Evolutionary conservation across 495 filamentous ascomycete genomes (phyloP), one percentile per base, ranked within the genome.

Genomic region (Cryomyces minteri): DNA sequence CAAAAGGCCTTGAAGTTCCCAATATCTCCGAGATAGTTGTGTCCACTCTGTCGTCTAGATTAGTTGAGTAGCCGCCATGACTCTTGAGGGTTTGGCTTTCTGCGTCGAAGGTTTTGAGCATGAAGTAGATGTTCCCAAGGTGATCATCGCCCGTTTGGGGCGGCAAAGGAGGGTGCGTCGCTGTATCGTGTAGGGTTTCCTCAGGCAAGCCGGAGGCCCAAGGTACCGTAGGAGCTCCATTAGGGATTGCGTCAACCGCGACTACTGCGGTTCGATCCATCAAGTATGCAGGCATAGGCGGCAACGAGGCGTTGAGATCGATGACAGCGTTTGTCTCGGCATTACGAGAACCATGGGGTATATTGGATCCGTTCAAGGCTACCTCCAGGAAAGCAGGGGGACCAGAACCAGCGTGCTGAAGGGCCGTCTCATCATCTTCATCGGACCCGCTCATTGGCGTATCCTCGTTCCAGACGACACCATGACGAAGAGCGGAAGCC

Each of bases 71-170:
- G 28, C 37, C 40, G 14, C 45, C 18, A 41, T 32, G 36, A 32
- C 40, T 29, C 11, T 28, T 44, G 8, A 60, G 51, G 6, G 47
- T 45, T 37, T 60, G 55, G 7, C 31, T 30, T 29, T 52, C 49
- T 1, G 51, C 32, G 31, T 61, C 47, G 41, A 56, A 61, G 31
- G 50, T 48, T 41, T 61, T 61, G 18, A 61, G 50, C 48, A 61
- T 57, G 42, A 58, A 51, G 48, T 56, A 57, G 12, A 58, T 53
- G 36, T 58, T 12, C 2, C 40, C 34, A 37, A 37, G 3, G 34
- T 38, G 1, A 38, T 38, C 12, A 38, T 38, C 34, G 3, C 1
- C 1, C 3, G 3, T 9, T 38, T 38, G 34, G 12, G 34, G 12
- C 12, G 34, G 34, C 34, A 14, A 38, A 3, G 12, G 12, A 12